These are phyloP conservation scores for Oryza meyeriana DNA, from an alignment of 176 grass and related monocot species.

Conservation along the genomic window DNA sequence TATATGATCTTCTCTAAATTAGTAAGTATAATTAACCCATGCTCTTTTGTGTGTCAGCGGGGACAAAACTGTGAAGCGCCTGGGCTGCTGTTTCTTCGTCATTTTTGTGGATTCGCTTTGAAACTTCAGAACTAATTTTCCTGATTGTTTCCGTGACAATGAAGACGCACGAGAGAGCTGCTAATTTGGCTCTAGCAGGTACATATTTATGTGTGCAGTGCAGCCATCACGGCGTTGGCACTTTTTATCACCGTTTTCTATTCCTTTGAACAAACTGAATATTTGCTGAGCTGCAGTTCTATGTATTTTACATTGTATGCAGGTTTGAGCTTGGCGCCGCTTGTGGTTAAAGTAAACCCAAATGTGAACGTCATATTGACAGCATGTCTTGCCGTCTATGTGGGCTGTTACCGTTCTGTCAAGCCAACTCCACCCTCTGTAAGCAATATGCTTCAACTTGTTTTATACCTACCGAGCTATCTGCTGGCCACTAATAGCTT, in stretches of 20 bases:
- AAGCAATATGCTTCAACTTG: conserved; percentile 25
- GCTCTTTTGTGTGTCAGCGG: background rate
- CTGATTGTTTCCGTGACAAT: conserved; percentile 20
- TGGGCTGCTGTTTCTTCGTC: background rate
- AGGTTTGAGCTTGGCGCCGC: conserved; percentile 80
- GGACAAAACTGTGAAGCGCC: background rate
- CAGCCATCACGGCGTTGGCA: background rate
- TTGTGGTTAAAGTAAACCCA: conserved; percentile 75
- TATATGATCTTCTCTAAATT: background rate
- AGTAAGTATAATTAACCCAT: background rate
- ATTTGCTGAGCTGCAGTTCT: background rate
- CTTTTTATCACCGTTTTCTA: background rate
- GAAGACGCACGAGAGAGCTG: conserved; percentile 63
- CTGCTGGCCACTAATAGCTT: background rate
- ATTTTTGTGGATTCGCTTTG: background rate
- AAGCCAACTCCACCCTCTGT: conserved; percentile 77
- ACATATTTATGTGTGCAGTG: background rate
- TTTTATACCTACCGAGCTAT: background rate
- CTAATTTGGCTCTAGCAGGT: conserved; percentile 81
- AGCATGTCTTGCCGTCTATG: conserved; percentile 91
- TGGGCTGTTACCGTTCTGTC: conserved; percentile 93
- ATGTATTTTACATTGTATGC: conserved; percentile 22
- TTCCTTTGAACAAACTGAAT: background rate
- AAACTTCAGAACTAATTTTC: background rate
- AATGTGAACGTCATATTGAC: conserved; percentile 94